A percentile compares a stretch with the other conserved stretches of the same genome.
phyloP scores from a whole-genome alignment of 2,329 filamentous ascomycete species.

The Ceratocystis ficicola region DNA sequence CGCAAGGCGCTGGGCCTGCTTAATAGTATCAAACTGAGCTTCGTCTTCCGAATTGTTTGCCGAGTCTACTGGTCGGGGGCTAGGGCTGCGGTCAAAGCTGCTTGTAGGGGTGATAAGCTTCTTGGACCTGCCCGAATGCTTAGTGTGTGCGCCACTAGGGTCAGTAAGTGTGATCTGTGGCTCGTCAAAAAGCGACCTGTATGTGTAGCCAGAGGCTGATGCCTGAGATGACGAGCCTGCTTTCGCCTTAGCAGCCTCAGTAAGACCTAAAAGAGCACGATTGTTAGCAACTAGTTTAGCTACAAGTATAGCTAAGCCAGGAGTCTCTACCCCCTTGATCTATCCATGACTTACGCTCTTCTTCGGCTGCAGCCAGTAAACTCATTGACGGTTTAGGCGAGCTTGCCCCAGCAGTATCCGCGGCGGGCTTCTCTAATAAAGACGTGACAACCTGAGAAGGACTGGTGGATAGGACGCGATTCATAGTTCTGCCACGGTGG shows the following conservation, averaged over 20 bases:
- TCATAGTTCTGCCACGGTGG: slow-evolving; percentile 46
- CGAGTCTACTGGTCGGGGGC: slow-evolving; percentile 33
- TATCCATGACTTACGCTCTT: slow-evolving; percentile 53
- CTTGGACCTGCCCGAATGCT: slow-evolving; percentile 31
- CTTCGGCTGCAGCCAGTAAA: slow-evolving; percentile 60
- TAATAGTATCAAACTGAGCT: slow-evolving; percentile 71
- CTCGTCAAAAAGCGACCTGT: slow-evolving; percentile 53
- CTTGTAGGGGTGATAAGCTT: slow-evolving; percentile 64
- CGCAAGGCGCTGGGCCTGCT: slow-evolving; percentile 71
- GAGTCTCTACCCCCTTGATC: not conserved
- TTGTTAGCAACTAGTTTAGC: not conserved
- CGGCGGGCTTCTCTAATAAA: not conserved
- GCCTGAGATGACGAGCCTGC: slow-evolving; percentile 21
- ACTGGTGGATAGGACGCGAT: slow-evolving; percentile 27
- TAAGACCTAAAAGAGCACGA: slow-evolving; percentile 8
- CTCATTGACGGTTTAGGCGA: slow-evolving; percentile 39
- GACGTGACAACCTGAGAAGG: slow-evolving; percentile 12
- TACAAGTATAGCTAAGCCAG: no score
- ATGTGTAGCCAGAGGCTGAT: slow-evolving; percentile 40
- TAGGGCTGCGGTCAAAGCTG: slow-evolving; percentile 62
- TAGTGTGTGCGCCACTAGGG: slow-evolving; percentile 41
- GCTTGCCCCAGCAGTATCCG: slow-evolving; percentile 25
- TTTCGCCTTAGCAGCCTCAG: slow-evolving; percentile 14
- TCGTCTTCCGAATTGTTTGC: slow-evolving; percentile 76
- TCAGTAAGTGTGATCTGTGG: slow-evolving; percentile 54